phyloP scores from a whole-genome alignment of 1,139 yeast genomes.

The Candida tunisiensis region DNA sequence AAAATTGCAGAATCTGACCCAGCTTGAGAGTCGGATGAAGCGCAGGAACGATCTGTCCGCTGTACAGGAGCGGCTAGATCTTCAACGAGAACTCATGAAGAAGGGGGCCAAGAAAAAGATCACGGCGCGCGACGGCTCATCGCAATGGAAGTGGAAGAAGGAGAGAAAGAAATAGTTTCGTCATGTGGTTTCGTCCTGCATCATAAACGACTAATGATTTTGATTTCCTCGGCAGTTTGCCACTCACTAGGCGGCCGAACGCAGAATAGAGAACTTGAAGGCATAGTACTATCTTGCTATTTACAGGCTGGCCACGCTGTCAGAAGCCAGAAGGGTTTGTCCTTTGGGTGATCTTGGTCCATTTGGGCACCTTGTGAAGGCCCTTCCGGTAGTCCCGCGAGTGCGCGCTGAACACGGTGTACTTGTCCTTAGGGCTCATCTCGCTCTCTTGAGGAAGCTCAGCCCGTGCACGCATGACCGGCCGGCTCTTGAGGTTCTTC shows the following conservation, averaged over 20 bases:
- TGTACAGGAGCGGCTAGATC: conserved; percentile 31
- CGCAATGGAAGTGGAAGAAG: conserved; percentile 71
- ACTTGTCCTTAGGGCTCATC: conserved; percentile 71
- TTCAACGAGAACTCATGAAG: conserved; percentile 77
- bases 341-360: conserved; percentile 64
- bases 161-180: conserved; percentile 70
- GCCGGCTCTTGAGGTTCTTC: conserved; percentile 32
- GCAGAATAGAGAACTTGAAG: conserved; percentile 1
- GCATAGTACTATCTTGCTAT: background rate
- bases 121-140: conserved; percentile 44
- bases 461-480: conserved; percentile 35
- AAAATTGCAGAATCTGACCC: conserved; percentile 8
- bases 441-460: conserved; percentile 63
- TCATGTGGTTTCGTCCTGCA: too few species aligned
- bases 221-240: too few species aligned
- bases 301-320: conserved; percentile 3
- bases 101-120: conserved; percentile 75
- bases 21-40: conserved; percentile 17
- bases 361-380: conserved; percentile 33
- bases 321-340: conserved; percentile 66
- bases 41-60: conserved; percentile 13
- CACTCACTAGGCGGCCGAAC: too few species aligned
- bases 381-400: conserved; percentile 73
- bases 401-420: conserved; percentile 68
- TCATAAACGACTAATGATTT: too few species aligned